Evolutionary conservation across 768 basidiomycete species (phyloP).

Genomic region (Lactarius akahatsu): DNA sequence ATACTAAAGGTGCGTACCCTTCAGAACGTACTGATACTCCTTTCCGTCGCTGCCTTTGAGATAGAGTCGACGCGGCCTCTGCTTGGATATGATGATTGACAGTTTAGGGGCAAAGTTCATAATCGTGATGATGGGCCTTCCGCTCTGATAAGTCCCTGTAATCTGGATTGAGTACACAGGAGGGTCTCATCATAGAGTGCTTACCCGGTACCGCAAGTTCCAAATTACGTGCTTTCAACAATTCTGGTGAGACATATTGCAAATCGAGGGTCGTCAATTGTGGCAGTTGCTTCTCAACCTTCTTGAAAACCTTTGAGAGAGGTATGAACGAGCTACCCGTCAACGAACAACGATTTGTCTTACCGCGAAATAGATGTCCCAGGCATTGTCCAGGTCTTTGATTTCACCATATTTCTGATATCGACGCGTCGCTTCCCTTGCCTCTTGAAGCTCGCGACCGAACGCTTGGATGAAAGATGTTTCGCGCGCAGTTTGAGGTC

Average conservation of each 20-base stretch:
- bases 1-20: constrained; percentile 55
- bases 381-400: constrained; percentile 91
- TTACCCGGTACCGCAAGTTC: constrained; percentile 95
- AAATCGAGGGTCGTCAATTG: constrained; percentile 87
- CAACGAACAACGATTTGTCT: constrained; percentile 31
- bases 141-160: constrained; percentile 88
- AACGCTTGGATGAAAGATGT: constrained; percentile 94
- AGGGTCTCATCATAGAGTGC: constrained; percentile 24
- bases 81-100: constrained; percentile 94
- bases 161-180: background rate
- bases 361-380: constrained; percentile 98
- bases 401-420: constrained; percentile 86
- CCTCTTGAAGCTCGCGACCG: constrained; percentile 88
- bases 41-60: constrained; percentile 88
- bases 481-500: constrained; percentile 91
- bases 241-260: constrained; percentile 93
- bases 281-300: constrained; percentile 91
- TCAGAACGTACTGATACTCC: constrained; percentile 89
- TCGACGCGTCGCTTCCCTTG: constrained; percentile 84
- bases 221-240: constrained; percentile 84
- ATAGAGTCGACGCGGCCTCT: constrained; percentile 85
- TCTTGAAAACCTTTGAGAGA: constrained; percentile 78
- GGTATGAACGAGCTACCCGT: constrained; percentile 3
- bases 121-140: constrained; percentile 80
- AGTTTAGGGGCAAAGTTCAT: constrained; percentile 84